phyloP scores from a whole-genome alignment of 2,329 filamentous ascomycete genomes.

The Metarhizium guizhouense region DNA sequence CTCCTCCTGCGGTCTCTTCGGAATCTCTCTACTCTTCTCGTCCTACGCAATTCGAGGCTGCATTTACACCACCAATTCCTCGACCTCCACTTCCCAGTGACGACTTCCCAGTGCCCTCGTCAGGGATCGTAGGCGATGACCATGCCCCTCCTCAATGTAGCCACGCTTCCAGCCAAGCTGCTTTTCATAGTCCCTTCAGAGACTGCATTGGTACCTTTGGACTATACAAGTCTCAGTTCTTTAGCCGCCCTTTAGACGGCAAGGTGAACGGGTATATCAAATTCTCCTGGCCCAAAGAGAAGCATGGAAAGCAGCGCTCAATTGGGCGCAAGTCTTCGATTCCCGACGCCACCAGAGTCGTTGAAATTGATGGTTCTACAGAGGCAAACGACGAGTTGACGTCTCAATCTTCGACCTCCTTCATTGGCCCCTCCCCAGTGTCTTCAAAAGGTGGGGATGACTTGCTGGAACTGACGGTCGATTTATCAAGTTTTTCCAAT shows the following conservation, averaged over 20 bases:
- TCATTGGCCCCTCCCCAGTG: neutral
- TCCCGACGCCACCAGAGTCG: neutral
- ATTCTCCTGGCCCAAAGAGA: slow-evolving; percentile 23
- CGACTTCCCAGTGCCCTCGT: neutral
- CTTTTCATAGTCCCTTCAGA: slow-evolving; percentile 22
- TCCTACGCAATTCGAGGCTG: neutral
- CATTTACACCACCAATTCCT: neutral
- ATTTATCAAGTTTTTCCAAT: neutral
- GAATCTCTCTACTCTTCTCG: neutral
- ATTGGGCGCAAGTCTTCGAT: neutral
- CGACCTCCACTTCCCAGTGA: neutral
- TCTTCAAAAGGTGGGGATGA: neutral
- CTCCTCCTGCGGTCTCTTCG: neutral
- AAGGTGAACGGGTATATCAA: slow-evolving; percentile 30
- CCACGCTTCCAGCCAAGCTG: slow-evolving; percentile 2
- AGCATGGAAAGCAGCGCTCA: neutral
- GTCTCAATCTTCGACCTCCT: neutral
- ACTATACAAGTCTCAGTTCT: slow-evolving; percentile 13
- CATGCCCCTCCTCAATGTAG: slow-evolving; percentile 3
- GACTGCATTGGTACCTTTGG: slow-evolving; percentile 21
- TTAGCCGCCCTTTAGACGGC: slow-evolving; percentile 21
- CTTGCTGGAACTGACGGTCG: neutral
- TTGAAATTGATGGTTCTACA: neutral
- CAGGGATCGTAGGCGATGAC: neutral
- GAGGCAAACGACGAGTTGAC: neutral